Evolutionary conservation across 345 rosid genomes (phyloP), one percentile per base, ranked within the genome.

Genomic region (Anacardium occidentale): DNA sequence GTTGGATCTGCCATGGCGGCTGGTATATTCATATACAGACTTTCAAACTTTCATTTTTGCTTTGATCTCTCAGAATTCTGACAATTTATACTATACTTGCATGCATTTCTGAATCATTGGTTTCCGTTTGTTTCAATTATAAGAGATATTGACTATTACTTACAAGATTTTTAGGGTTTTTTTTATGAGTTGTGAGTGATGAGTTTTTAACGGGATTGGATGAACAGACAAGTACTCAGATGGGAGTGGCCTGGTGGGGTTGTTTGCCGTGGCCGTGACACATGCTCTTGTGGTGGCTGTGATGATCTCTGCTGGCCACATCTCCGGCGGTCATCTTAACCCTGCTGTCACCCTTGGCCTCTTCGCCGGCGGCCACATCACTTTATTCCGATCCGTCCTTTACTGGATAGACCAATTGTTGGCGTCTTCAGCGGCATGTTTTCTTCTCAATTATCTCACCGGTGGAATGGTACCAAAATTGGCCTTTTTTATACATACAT

Each of bases 401-500:
- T 92, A 94, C 47, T 81, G 89, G 92, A 83, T 94, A 34, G 86
- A 77, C 74, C 98, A 94, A 62, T 67, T 94, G 72, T 63, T 92
- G 1, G 98, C 97, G 4, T 89, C 97, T 62, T 67, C 97, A 0
- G 83, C 85, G 1, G 95, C 97, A 32, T 90, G 97, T 70, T 69
- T 88, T 78, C 97, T 94, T 76, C 90, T 94, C 81, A 80, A 76
- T 70, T 91, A 89, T 80, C 97, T 90, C 78, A 94, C 91, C 2
- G 94, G 97, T 42, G 98, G 97, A 76, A 57, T 90, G 89, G 97
- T 90, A 83, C n/a, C n/a, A n/a, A n/a, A n/a, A n/a, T n/a, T n/a
- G n/a, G n/a, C n/a, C n/a, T n/a, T n/a, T n/a, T n/a, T n/a, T n/a
- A n/a, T n/a, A n/a, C n/a, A n/a, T n/a, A n/a, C n/a, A n/a, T n/a